These are phyloP conservation scores for Handroanthus guayacan DNA, from an alignment of 257 asterid genomes.

Conservation along the genomic window DNA sequence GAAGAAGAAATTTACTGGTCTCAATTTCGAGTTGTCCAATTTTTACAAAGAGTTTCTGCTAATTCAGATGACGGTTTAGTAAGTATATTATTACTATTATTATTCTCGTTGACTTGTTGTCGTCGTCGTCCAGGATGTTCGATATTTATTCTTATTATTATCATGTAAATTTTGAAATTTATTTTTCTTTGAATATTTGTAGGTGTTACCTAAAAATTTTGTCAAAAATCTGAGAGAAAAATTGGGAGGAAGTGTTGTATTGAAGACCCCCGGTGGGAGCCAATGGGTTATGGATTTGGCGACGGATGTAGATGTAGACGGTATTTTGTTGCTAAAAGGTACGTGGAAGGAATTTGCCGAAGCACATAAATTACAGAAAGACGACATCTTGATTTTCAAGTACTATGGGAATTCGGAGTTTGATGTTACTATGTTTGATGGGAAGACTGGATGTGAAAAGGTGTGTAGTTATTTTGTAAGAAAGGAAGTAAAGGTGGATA, in stretches of 20 bases:
- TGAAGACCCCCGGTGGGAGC: slow-evolving; percentile 9
- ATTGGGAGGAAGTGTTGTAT: background rate
- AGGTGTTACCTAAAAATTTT: slow-evolving; percentile 9
- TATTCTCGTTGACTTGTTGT: background rate
- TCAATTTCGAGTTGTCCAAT: slow-evolving; percentile 5
- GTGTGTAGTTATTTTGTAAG: background rate
- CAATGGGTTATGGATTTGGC: background rate
- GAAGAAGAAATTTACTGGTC: slow-evolving; percentile 15
- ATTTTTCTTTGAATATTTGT: background rate
- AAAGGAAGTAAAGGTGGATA: background rate
- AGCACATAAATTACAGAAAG: background rate
- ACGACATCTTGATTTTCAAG: background rate
- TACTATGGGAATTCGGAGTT: background rate
- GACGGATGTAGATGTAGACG: background rate
- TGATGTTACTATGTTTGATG: slow-evolving; percentile 16
- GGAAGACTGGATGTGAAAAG: background rate
- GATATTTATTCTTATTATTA: too few relatives aligned
- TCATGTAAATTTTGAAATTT: background rate
- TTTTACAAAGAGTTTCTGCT: background rate
- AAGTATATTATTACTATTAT: background rate
- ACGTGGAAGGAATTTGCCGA: slow-evolving; percentile 9
- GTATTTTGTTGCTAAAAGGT: background rate
- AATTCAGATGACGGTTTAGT: background rate
- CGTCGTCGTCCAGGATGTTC: background rate
- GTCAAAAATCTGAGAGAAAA: background rate